phyloP scores from a whole-genome alignment of 352 stramenopile species.

The Pythium monospermum region DNA sequence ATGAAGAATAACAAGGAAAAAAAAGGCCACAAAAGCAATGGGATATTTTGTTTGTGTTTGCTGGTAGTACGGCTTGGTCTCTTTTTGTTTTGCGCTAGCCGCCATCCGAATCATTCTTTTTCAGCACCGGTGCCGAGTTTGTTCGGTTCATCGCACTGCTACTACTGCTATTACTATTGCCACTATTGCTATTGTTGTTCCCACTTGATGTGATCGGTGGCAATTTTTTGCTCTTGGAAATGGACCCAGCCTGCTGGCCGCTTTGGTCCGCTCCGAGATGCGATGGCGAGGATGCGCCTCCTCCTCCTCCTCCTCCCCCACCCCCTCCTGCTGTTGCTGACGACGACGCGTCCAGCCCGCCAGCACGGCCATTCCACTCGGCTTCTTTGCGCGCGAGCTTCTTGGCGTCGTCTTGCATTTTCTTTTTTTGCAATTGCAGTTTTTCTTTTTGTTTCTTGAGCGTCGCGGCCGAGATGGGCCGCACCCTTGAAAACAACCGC shows the following conservation, averaged over 20 bases:
- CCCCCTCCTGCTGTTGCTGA: constrained; percentile 9
- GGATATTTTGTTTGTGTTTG: constrained; percentile 12
- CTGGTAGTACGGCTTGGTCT: not conserved
- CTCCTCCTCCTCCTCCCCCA: too few species aligned
- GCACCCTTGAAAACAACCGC: constrained; percentile 49
- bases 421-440: constrained; percentile 46
- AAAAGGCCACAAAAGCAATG: constrained; percentile 8
- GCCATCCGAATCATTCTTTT: constrained; percentile 35
- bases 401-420: constrained; percentile 57
- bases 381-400: constrained; percentile 59
- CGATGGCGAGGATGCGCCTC: not conserved
- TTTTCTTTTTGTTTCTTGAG: constrained; percentile 78
- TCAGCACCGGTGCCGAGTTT: constrained; percentile 57
- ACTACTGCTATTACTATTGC: too few species aligned
- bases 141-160: constrained; percentile 33
- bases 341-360: constrained; percentile 53
- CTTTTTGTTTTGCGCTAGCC: constrained; percentile 2
- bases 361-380: constrained; percentile 71
- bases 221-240: constrained; percentile 45
- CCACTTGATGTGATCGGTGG: constrained; percentile 41
- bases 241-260: not conserved
- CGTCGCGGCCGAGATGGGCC: constrained; percentile 51
- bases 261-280: too few species aligned
- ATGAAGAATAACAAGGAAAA: too few species aligned
- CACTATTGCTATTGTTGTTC: constrained; percentile 5